A percentile compares a stretch with the other conserved stretches of the same genome.
Conservation (phyloP, 345 rosid genomes). For the Barbarea vulgaris region DNA sequence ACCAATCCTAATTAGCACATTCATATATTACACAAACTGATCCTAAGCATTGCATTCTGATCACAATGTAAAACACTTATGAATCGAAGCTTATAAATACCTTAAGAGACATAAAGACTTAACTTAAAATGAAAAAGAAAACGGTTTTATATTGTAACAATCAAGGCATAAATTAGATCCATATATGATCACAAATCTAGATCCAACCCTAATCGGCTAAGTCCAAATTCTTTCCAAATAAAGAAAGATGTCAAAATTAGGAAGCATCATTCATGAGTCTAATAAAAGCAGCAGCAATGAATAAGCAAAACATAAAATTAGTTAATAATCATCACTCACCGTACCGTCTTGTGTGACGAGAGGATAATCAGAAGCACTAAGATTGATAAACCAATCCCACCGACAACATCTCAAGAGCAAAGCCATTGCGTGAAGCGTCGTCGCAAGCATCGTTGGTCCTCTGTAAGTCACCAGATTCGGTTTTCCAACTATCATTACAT, state of each 20-base stretch:
- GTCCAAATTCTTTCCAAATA: neutral
- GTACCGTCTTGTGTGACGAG: constrained; percentile 94
- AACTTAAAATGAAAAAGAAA: neutral
- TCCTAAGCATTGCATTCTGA: constrained; percentile 19
- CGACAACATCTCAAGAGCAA: constrained; percentile 69
- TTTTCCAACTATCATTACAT: constrained; percentile 80
- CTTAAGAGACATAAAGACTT: neutral
- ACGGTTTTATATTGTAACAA: too few relatives aligned
- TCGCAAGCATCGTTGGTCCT: constrained; percentile 90
- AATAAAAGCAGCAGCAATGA: constrained; percentile 16
- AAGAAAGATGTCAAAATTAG: neutral
- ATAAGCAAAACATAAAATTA: neutral
- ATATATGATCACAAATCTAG: constrained; percentile 12
- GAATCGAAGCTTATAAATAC: neutral
- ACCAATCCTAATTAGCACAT: neutral
- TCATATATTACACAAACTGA: neutral
- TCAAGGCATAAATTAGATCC: neutral
- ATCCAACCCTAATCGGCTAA: neutral
- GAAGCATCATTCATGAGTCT: neutral
- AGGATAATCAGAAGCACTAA: constrained; percentile 98
- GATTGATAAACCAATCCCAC: constrained; percentile 98
- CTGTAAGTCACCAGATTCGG: constrained; percentile 85
- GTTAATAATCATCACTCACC: constrained; percentile 68
- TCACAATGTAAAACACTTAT: neutral
- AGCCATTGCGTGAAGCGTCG: constrained; percentile 87